These are phyloP conservation scores for Oropetium thomaeum DNA, from an alignment of 176 grass and related monocot genomes.

Conservation along the genomic window DNA sequence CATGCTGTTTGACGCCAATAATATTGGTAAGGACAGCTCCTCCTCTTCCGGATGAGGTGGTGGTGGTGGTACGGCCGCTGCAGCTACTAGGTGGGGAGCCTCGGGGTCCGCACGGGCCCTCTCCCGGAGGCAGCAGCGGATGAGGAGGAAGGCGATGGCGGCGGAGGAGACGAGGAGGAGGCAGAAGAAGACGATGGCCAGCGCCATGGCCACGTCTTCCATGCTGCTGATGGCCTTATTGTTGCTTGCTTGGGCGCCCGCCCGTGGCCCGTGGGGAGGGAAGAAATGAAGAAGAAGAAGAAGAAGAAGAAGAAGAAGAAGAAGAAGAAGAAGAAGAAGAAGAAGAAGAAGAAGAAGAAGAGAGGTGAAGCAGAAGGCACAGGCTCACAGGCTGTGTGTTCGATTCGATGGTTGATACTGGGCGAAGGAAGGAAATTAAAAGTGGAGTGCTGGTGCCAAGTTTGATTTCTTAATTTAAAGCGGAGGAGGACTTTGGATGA, in stretches of 20 bases:
- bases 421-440: no score
- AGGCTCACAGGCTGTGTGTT: no score
- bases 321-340: no score
- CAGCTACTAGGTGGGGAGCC: not conserved
- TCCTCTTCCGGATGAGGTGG: not conserved
- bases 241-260: conserved; percentile 32
- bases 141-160: conserved; percentile 33
- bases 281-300: not conserved
- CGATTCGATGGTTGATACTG: no score
- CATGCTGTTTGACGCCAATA: not conserved
- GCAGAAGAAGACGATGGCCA: conserved; percentile 42
- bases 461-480: no score
- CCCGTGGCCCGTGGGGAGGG: no score
- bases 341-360: no score
- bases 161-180: conserved; percentile 38
- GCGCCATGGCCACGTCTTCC: conserved; percentile 37
- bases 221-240: no score
- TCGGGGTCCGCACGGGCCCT: not conserved
- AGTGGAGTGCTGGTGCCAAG: no score
- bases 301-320: no score
- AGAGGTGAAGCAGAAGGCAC: no score
- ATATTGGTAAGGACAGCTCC: not conserved
- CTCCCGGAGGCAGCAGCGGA: conserved; percentile 7
- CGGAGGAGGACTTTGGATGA: no score
- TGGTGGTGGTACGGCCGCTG: not conserved